Base-by-base conservation (phyloP, 257 asterid genomes). In the Solanum arcanum region DNA sequence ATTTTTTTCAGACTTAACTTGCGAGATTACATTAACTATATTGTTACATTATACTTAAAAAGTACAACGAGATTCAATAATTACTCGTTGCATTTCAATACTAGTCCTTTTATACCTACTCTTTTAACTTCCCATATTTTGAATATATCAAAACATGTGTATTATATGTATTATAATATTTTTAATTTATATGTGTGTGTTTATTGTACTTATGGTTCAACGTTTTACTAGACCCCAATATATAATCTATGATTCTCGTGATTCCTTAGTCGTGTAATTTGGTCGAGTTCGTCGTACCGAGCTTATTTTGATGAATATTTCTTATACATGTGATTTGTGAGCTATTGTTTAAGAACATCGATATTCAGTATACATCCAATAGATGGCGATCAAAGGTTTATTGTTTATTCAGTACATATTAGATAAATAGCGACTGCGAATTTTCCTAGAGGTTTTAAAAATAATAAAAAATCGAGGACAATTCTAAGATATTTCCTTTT, bases 221-320 rank as follows among this genome's bases (percentile, higher is more conserved):
- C 6, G 25, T 72, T 72, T 72, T 72, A 9, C 25, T 9, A 33
- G 14, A 16, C 46, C 76, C 21, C n/a, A 31, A 69, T 15, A 33
- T 9, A 33, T 9, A 25, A 72, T 27, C 46, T 33, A 72, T 18
- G 46, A 33, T 73, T 73, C 80, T 73, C 16, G 47, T 73, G 80
- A 35, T 9, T 73, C 47, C 14, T 39, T n/a, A 13, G 5, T 23
- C 5, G 1, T 73, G 20, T 27, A 73, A 72, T 72, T 27, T 0
- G 2, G 3, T 0, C 70, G 37, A 27, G 10, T 27, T 66, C 3
- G 3, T 27, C 2, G 1, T 15, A 66, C 14, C 3, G 0, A 27
- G 2, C 1, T 66, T 66, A 5, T 66, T 0, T 66, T 0, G 0
- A 6, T n/a, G 2, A 1, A 62, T 0, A 23, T 11, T n/a, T 62